A percentile compares a stretch with the other conserved stretches of the same genome.
These are phyloP conservation scores for Favolaschia claudopus DNA, from an alignment of 768 basidiomycete species.

Conservation along the genomic window DNA sequence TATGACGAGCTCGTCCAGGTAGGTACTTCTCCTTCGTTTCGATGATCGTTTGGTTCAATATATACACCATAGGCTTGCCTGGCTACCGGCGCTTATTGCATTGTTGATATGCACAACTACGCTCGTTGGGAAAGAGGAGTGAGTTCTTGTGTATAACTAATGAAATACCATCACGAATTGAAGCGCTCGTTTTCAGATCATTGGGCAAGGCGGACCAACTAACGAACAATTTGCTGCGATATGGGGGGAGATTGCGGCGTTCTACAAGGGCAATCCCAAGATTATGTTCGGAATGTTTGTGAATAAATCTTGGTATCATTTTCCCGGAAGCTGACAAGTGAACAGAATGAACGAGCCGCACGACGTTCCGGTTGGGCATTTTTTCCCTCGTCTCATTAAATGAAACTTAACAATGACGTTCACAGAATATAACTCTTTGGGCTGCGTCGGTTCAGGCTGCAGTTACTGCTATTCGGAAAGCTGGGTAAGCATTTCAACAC, in stretches of 20 bases:
- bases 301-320: not conserved
- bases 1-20: conserved; percentile 63
- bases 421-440: conserved; percentile 49
- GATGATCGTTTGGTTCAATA: not conserved
- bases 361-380: conserved; percentile 48
- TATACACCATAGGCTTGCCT: conserved; percentile 45
- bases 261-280: conserved; percentile 50
- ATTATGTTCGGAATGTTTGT: conserved; percentile 60
- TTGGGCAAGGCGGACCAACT: conserved; percentile 69
- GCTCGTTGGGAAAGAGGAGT: conserved; percentile 60
- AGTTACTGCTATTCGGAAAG: conserved; percentile 66
- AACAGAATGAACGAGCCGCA: conserved; percentile 71
- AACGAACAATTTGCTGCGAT: conserved; percentile 60
- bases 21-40: conserved; percentile 1
- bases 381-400: too few species aligned
- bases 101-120: conserved; percentile 69
- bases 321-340: not conserved
- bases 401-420: not conserved
- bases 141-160: not conserved
- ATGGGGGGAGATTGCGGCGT: conserved; percentile 60
- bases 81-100: conserved; percentile 56
- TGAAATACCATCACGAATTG: not conserved
- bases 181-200: conserved; percentile 54
- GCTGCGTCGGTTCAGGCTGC: conserved; percentile 63
- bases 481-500: conserved; percentile 42